These are phyloP conservation scores for Sporothrix brasiliensis DNA, from an alignment of 2,329 filamentous ascomycete species.

Conservation along the genomic window DNA sequence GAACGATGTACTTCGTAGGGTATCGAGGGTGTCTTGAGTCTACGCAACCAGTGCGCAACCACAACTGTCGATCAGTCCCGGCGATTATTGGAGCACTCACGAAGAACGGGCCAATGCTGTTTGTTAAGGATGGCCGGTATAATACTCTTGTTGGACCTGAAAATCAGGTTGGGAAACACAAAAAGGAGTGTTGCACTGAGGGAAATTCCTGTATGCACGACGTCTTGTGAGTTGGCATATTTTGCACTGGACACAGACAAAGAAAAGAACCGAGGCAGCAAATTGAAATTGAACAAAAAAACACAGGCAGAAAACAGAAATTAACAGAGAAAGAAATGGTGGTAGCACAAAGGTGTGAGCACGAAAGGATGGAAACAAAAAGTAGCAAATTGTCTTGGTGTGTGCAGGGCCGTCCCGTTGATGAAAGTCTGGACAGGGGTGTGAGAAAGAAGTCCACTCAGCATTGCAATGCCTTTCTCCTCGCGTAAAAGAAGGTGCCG, in stretches of 20 bases:
- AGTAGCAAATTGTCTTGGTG: conserved; percentile 3
- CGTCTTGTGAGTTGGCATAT: neutral
- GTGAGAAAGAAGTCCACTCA: conserved; percentile 6
- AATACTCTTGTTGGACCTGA: conserved; percentile 1
- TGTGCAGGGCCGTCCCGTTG: conserved; percentile 16
- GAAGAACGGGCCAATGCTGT: conserved; percentile 15
- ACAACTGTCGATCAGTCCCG: conserved; percentile 2
- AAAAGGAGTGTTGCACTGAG: conserved; percentile 19
- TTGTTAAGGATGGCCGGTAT: neutral
- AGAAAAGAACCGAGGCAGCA: neutral
- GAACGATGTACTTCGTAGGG: neutral
- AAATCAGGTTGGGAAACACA: conserved; percentile 6
- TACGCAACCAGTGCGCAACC: conserved; percentile 14
- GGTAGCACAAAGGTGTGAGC: neutral
- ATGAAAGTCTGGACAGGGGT: neutral
- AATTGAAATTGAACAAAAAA: neutral
- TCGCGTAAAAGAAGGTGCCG: too few species aligned
- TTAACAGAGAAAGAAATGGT: neutral
- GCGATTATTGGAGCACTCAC: conserved; percentile 15
- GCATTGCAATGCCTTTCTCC: neutral
- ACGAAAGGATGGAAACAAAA: neutral
- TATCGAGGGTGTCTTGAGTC: conserved; percentile 1
- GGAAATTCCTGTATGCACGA: conserved; percentile 2
- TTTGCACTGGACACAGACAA: conserved; percentile 1
- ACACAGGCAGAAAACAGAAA: neutral